Evolutionary conservation across 73 alveolate species (phyloP).

Genomic region (Stentor roeselii): DNA sequence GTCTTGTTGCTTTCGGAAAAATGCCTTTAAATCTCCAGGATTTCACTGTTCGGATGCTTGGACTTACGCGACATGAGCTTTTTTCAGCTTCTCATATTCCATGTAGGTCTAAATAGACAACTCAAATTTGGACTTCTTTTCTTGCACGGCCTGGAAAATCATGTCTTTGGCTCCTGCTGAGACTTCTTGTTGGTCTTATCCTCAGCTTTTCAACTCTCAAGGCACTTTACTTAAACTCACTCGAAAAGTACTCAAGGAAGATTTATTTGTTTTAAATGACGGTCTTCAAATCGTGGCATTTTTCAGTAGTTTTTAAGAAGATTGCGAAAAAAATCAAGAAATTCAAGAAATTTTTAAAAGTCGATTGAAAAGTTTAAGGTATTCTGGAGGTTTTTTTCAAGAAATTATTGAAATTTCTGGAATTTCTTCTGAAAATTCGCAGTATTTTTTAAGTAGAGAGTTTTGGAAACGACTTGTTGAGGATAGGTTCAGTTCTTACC

Average conservation of each 20-base stretch:
- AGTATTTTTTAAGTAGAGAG: background rate
- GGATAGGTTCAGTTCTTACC: no score
- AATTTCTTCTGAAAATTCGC: background rate
- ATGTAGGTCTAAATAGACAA: background rate
- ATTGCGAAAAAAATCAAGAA: background rate
- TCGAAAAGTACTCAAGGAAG: background rate
- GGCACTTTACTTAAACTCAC: background rate
- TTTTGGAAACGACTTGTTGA: background rate
- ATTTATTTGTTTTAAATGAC: background rate
- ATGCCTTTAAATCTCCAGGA: background rate
- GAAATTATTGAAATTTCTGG: background rate
- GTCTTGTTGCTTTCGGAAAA: background rate
- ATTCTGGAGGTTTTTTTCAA: background rate
- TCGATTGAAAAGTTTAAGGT: background rate
- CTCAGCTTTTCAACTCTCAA: background rate
- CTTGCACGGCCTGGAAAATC: background rate
- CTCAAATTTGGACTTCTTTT: background rate
- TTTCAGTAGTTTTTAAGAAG: background rate
- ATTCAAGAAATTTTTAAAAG: background rate
- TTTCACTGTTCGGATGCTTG: background rate
- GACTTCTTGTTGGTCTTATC: background rate
- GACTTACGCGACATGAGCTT: background rate
- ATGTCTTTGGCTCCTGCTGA: background rate
- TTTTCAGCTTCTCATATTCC: background rate
- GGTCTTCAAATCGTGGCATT: background rate